These are phyloP conservation scores for Cryptosporidium parvum DNA, from an alignment of 169 alveolate genomes.

Conservation along the genomic window DNA sequence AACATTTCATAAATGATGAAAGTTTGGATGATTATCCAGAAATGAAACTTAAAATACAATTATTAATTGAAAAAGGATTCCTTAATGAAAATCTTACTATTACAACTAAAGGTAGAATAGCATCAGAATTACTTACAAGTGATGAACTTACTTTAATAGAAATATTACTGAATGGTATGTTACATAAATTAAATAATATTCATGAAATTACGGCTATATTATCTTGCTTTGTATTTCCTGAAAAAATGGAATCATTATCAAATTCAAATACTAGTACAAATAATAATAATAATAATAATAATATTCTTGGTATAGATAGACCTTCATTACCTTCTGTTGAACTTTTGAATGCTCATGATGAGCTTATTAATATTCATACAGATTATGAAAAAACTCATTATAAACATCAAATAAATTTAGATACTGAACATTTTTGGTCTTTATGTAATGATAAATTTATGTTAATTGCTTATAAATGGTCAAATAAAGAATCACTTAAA, in stretches of 20 bases:
- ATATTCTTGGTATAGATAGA: slow-evolving; percentile 7
- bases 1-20: slow-evolving; percentile 82
- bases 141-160: slow-evolving; percentile 89
- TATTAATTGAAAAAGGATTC: slow-evolving; percentile 84
- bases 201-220: slow-evolving; percentile 43
- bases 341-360: slow-evolving; percentile 83
- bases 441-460: slow-evolving; percentile 74
- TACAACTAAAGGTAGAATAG: slow-evolving; percentile 89
- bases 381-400: slow-evolving; percentile 78
- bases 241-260: slow-evolving; percentile 23
- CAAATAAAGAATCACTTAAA: slow-evolving; percentile 66
- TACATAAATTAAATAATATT: slow-evolving; percentile 35
- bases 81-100: slow-evolving; percentile 84
- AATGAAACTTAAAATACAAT: slow-evolving; percentile 85
- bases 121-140: slow-evolving; percentile 86
- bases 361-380: slow-evolving; percentile 79
- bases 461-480: slow-evolving; percentile 76
- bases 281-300: background rate
- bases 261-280: background rate
- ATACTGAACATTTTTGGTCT: slow-evolving; percentile 82
- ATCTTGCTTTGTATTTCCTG: slow-evolving; percentile 69
- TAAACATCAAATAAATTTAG: slow-evolving; percentile 77
- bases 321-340: slow-evolving; percentile 83
- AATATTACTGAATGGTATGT: slow-evolving; percentile 77
- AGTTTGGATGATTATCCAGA: slow-evolving; percentile 86